Base-by-base conservation (phyloP, 1,284 basidiomycete genomes). In the Ganoderma lingzhi region DNA sequence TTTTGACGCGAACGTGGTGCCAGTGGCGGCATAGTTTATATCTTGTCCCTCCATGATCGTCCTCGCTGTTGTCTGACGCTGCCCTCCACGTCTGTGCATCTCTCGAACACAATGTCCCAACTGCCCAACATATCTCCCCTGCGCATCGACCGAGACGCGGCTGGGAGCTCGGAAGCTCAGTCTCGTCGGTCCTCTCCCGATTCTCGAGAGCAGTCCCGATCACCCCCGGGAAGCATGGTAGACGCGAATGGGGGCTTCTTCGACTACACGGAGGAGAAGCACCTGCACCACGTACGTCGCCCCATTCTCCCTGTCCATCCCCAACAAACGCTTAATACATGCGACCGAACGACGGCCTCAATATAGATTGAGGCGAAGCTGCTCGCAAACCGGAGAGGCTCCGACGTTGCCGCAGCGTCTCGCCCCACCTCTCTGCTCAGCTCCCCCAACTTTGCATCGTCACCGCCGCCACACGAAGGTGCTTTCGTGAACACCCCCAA, bases 231-330 rank as follows among this genome's bases (percentile, higher is more conserved):
- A n/a, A 76, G 83, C 59, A 87, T 90, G 39, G 88, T 90, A 1
- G 84, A 90, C 74, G 79, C 87, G 8, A 84, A 86, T 70, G 90
- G 93, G 76, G 91, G 89, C 0, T 94, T 89, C 80, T 94, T 92
- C 77, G 89, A 90, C 4, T 94, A 94, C 78, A 84, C 84, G 35
- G 92, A 94, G 73, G 93, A 94, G 80, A 92, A 90, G 76, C 88
- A 82, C 56, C 83, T 91, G 56, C 87, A 89, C 74, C 92, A 92
- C 73, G 93, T 93, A 82, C 74, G 88, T 84, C 41, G 37, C 35
- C 48, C 63, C 66, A 67, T 68, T 51, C 53, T 48, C 35, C 63
- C 35, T 51, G 41, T 48, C 37, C 44, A n/a, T 15, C 58, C n/a
- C 37, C 30, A 44, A 28, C 30, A 32, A 32, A 30, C 2, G n/a